Percentiles rank a stretch among this genome's conserved stretches.
These are phyloP conservation scores for Cercospora nicotianae DNA, from an alignment of 2,329 filamentous ascomycete genomes.

Conservation along the genomic window DNA sequence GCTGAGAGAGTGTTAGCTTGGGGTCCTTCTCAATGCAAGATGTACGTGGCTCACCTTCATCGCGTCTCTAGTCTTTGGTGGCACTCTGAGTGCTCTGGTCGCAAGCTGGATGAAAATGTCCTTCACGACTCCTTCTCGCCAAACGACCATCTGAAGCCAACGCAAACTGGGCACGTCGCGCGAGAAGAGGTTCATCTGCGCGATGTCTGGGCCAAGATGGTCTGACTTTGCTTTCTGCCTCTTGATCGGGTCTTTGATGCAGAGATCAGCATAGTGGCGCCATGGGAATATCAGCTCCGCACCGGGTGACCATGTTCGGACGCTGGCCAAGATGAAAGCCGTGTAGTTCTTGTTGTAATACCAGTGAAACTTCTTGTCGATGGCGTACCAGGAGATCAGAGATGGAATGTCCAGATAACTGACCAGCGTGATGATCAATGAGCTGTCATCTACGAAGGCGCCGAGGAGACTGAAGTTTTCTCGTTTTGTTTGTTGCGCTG, in stretches of 20 bases:
- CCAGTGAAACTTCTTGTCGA: slow-evolving; percentile 62
- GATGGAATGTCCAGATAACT: slow-evolving; percentile 56
- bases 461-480: slow-evolving; percentile 38
- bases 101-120: slow-evolving; percentile 66
- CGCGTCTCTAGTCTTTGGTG: slow-evolving; percentile 30
- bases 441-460: slow-evolving; percentile 41
- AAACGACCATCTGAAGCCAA: slow-evolving; percentile 68
- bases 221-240: slow-evolving; percentile 29
- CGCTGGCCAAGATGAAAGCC: slow-evolving; percentile 59
- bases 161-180: slow-evolving; percentile 62
- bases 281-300: slow-evolving; percentile 62
- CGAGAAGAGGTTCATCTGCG: slow-evolving; percentile 32
- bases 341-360: slow-evolving; percentile 61
- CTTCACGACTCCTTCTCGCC: slow-evolving; percentile 56
- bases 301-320: slow-evolving; percentile 55
- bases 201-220: slow-evolving; percentile 19
- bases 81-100: slow-evolving; percentile 54
- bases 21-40: slow-evolving; percentile 17
- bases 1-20: slow-evolving; percentile 42
- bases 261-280: slow-evolving; percentile 58
- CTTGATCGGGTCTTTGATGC: slow-evolving; percentile 58
- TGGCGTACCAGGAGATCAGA: slow-evolving; percentile 64
- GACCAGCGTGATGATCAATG: slow-evolving; percentile 58
- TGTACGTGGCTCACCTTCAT: slow-evolving; percentile 16
- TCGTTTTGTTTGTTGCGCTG: slow-evolving; percentile 10